A percentile compares a stretch with the other conserved stretches of the same genome.
These are phyloP conservation scores for Globisporangium apiculatum DNA, from an alignment of 352 stramenopile genomes.

Conservation along the genomic window DNA sequence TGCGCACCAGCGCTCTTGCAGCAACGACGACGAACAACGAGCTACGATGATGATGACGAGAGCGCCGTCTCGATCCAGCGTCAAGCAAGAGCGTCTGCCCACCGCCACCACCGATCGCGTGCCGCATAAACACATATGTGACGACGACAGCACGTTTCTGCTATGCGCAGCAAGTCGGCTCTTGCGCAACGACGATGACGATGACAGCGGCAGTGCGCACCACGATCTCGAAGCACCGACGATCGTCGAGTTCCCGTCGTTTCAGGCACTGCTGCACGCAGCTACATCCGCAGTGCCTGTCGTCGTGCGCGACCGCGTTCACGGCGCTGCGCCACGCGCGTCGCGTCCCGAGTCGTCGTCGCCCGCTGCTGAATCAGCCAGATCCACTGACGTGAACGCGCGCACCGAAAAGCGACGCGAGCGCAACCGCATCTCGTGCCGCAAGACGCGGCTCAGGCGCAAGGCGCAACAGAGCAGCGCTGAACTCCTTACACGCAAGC, in stretches of 20 bases:
- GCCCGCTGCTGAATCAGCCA: neutral
- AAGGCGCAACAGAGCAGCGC: slow-evolving; percentile 29
- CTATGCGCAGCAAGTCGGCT: slow-evolving; percentile 3
- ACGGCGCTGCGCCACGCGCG: no score
- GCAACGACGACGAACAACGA: no score
- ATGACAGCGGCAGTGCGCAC: no score
- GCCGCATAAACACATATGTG: neutral
- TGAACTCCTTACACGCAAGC: slow-evolving; percentile 17
- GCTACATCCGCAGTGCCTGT: neutral
- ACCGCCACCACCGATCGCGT: neutral
- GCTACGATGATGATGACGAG: no score
- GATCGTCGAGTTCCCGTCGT: slow-evolving; percentile 2
- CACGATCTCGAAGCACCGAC: neutral
- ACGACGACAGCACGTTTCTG: slow-evolving; percentile 5
- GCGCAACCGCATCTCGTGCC: slow-evolving; percentile 34
- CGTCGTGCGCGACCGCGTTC: neutral
- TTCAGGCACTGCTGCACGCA: slow-evolving; percentile 4
- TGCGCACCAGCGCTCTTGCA: no score
- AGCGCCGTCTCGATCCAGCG: no score
- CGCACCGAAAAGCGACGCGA: slow-evolving; percentile 22
- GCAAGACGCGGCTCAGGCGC: slow-evolving; percentile 39
- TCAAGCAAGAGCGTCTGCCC: neutral
- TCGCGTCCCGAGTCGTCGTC: neutral
- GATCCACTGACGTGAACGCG: neutral
- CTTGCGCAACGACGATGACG: neutral